Base-by-base conservation (phyloP, 768 basidiomycete species). In the Agrocybe pediades region DNA sequence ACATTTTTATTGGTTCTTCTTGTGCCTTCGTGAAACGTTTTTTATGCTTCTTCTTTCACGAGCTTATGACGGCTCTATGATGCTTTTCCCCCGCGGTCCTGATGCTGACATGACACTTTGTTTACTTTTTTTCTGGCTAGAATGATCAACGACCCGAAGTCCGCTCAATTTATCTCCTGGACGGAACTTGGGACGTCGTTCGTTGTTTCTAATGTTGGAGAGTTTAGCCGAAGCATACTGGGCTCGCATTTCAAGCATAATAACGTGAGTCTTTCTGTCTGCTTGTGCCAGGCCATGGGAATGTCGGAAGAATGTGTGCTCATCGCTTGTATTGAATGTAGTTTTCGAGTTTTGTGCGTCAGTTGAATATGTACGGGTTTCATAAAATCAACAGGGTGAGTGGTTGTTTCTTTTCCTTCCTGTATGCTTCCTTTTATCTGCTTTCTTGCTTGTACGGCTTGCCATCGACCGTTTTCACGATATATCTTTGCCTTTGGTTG, bases 361-460 rank as follows among this genome's bases (percentile, higher is more conserved):
- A 96, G 67, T 81, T 95, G 58, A 95, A 96, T 78, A 95, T 95
- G 91, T 96, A 95, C 64, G 93, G 92, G 23, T 96, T 95, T 71
- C 92, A 93, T 74, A 95, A 95, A 74, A 92, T 92, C 72, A 93
- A 93, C 68, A 81, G 91, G 72, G 88, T 90, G 53, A 56, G 82
- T 76, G 11, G 52, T 9, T 26, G n/a, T 20, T 17, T 1, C 39
- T 44, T 9, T 26, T 19, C 27, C 4, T 39, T 3, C 16, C 17
- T 16, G 16, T 17, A n/a, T 45, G 20, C n/a, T n/a, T 36, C 20
- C 1, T 9, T 9, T 3, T 8, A 27, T 46, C 33, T n/a, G 33
- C 13, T 13, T 36, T 36, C 33, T 36, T 36, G 33, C 33, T 36
- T n/a, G n/a, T n/a, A n/a, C n/a, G 33, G 33, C 33, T 11, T 36